A percentile compares a stretch with the other conserved stretches of the same genome.
Conservation (phyloP, 345 rosid species). For the Triadica sebifera region DNA sequence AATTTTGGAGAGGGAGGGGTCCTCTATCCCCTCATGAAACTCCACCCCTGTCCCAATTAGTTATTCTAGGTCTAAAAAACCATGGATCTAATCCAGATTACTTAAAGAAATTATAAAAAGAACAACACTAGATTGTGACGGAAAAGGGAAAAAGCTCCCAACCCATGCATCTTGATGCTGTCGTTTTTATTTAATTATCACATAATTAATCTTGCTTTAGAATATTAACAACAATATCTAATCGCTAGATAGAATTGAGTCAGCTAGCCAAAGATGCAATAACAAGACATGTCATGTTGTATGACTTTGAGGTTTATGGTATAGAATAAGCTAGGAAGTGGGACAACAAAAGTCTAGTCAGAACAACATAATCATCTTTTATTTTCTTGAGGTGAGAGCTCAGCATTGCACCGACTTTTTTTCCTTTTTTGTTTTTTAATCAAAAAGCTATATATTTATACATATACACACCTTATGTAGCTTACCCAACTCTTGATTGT, state of each 20-base stretch:
- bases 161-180: background rate
- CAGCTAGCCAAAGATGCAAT: background rate
- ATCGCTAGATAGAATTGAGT: background rate
- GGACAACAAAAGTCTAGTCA: conserved; percentile 38
- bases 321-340: background rate
- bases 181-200: no score
- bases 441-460: no score
- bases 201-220: no score
- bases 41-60: no score
- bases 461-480: no score
- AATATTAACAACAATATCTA: background rate
- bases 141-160: background rate
- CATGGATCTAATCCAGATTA: no score
- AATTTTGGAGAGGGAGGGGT: no score
- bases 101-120: no score
- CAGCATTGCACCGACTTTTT: conserved; percentile 34
- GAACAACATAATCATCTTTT: conserved; percentile 25
- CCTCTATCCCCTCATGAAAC: no score
- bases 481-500: conserved; percentile 5
- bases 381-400: conserved; percentile 14
- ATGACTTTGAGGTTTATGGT: background rate
- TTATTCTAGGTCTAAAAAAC: no score
- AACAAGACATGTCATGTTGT: background rate
- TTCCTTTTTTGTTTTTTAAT: background rate
- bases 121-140: no score